A percentile compares a stretch with the other conserved stretches of the same genome.
phyloP scores from a whole-genome alignment of 495 filamentous ascomycete species.

The Letharia lupina region DNA sequence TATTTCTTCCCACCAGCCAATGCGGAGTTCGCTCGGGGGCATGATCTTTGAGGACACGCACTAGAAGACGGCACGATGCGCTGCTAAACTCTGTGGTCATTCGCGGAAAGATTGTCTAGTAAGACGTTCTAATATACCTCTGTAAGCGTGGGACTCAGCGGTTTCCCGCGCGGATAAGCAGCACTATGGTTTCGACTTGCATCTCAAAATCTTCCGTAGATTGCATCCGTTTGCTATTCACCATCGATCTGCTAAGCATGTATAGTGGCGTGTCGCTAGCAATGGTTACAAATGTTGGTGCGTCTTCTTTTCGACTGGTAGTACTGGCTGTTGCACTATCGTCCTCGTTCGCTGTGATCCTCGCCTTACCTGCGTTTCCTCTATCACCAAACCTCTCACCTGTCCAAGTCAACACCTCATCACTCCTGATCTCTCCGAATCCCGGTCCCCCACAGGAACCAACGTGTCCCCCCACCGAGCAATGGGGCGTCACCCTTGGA shows the following conservation, averaged over 20 bases:
- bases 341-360: background rate
- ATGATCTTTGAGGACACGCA: background rate
- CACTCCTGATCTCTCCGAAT: background rate
- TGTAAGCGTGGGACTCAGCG: background rate
- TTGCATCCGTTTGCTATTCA: background rate
- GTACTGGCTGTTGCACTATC: background rate
- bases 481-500: background rate
- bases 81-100: background rate
- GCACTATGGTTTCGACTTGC: background rate
- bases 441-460: background rate
- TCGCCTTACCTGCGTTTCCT: constrained; percentile 2
- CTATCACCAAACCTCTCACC: background rate
- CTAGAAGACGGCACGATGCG: too few relatives aligned
- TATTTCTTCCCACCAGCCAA: background rate
- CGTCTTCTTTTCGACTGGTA: background rate
- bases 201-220: background rate
- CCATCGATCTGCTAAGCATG: background rate
- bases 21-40: background rate
- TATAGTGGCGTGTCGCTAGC: background rate
- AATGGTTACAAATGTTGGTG: background rate
- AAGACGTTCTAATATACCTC: background rate
- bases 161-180: background rate
- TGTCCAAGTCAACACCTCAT: background rate
- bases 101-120: background rate
- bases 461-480: background rate